Evolutionary conservation across 2,329 filamentous ascomycete genomes (phyloP).

Genomic region (Lasiodiplodia sp.): DNA sequence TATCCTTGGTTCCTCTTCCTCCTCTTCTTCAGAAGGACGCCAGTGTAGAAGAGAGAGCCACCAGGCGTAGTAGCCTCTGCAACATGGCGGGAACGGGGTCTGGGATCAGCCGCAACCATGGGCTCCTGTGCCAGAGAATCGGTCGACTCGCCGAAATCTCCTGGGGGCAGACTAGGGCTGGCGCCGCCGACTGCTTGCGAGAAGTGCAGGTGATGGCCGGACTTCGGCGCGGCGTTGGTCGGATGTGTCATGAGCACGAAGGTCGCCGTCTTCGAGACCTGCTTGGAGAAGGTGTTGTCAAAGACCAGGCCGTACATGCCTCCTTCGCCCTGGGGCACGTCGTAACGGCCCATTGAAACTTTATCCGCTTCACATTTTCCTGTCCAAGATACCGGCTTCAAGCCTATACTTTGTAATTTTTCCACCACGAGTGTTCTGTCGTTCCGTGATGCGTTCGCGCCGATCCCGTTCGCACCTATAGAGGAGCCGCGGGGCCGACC

Average conservation of each 20-base stretch:
- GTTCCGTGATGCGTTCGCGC: constrained; percentile 68
- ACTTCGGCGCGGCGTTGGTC: constrained; percentile 78
- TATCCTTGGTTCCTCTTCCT: constrained; percentile 94
- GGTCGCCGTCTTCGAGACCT: constrained; percentile 89
- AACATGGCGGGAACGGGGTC: constrained; percentile 48
- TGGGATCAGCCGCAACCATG: constrained; percentile 45
- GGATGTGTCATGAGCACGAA: constrained; percentile 95
- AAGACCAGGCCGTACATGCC: constrained; percentile 98
- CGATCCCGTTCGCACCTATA: constrained; percentile 34
- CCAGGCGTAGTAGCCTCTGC: constrained; percentile 35
- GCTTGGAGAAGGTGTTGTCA: constrained; percentile 97
- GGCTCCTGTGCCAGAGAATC: constrained; percentile 57
- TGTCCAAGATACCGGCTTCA: constrained; percentile 75
- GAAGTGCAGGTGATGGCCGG: constrained; percentile 71
- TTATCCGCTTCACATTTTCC: constrained; percentile 97
- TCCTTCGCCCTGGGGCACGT: constrained; percentile 75
- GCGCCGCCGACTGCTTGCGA: constrained; percentile 60
- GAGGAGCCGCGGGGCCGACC: constrained; percentile 60
- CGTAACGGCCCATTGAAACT: constrained; percentile 87
- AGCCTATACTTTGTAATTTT: constrained; percentile 67
- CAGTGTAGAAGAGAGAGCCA: constrained; percentile 73
- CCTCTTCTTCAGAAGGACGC: constrained; percentile 85
- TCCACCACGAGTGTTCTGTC: constrained; percentile 74
- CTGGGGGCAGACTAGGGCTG: constrained; percentile 50
- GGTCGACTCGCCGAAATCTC: constrained; percentile 59